These are phyloP conservation scores for Moniliophthora roreri DNA, from an alignment of 1,284 basidiomycete genomes.

Conservation along the genomic window DNA sequence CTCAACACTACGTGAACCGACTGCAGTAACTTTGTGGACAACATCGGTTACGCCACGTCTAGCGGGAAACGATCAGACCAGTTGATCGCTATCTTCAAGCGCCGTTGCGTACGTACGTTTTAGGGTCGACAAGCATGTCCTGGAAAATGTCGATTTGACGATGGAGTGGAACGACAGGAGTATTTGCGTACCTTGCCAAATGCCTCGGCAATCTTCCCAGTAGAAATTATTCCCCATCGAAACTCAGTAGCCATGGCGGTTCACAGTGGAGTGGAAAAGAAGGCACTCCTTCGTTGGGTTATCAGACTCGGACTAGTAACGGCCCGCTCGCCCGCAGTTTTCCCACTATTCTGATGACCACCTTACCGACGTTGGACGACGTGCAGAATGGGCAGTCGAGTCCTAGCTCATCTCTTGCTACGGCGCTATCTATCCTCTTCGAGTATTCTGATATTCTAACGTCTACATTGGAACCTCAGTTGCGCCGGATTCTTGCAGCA, in stretches of 20 bases:
- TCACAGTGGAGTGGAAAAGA: background rate
- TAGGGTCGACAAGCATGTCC: slow-evolving; percentile 46
- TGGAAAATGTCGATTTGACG: slow-evolving; percentile 16
- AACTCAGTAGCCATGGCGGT: slow-evolving; percentile 30
- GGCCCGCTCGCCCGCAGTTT: background rate
- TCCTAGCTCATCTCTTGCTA: slow-evolving; percentile 36
- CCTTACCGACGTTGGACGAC: too few species aligned
- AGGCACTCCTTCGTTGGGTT: background rate
- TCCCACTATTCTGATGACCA: too few species aligned
- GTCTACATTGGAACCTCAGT: slow-evolving; percentile 55
- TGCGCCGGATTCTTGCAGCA: slow-evolving; percentile 32
- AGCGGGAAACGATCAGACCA: background rate
- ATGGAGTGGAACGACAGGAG: background rate
- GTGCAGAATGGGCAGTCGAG: slow-evolving; percentile 11
- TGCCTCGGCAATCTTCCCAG: slow-evolving; percentile 36
- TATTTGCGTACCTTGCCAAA: slow-evolving; percentile 37
- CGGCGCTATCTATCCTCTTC: slow-evolving; percentile 58
- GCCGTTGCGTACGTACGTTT: slow-evolving; percentile 31
- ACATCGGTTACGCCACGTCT: slow-evolving; percentile 76
- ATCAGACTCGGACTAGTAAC: background rate
- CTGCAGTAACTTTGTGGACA: slow-evolving; percentile 73
- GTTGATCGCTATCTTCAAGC: background rate
- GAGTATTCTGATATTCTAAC: slow-evolving; percentile 68
- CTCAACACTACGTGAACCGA: slow-evolving; percentile 73
- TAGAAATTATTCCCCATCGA: slow-evolving; percentile 47